Percentiles rank a stretch among this genome's conserved stretches.
Conservation (phyloP, 78 protist genomes). For the Chrysochromulina parva region DNA sequence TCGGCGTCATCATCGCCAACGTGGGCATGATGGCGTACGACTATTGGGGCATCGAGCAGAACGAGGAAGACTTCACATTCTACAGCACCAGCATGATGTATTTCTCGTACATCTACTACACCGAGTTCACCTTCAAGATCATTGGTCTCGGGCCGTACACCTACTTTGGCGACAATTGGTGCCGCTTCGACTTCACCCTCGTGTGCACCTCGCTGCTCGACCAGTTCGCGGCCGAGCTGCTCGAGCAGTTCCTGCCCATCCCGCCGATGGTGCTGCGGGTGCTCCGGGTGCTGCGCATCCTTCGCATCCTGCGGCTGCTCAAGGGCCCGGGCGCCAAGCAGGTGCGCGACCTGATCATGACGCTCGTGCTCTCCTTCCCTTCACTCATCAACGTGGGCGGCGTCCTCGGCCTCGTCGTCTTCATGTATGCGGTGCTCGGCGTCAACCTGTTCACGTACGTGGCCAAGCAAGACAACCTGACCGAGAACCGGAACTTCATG, state of each 20-base stretch:
- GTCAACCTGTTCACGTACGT: not conserved
- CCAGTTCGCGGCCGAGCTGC: not conserved
- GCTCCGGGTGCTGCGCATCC: constrained; percentile 18
- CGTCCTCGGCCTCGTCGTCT: constrained; percentile 27
- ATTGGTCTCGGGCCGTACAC: not conserved
- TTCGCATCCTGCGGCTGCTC: not conserved
- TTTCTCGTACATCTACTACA: not conserved
- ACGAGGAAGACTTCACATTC: too few species aligned
- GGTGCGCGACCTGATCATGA: constrained; percentile 10
- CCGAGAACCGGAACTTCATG: not conserved
- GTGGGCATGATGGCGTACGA: not conserved
- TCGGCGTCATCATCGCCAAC: constrained; percentile 16
- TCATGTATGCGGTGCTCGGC: constrained; percentile 32
- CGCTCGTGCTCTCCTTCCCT: constrained; percentile 18
- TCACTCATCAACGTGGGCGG: constrained; percentile 27
- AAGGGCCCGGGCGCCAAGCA: not conserved
- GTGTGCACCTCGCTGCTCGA: not conserved
- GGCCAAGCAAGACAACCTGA: not conserved
- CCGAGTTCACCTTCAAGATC: constrained; percentile 39
- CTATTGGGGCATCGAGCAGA: too few species aligned
- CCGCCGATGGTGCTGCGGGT: constrained; percentile 14
- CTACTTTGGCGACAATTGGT: not conserved
- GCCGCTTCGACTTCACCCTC: constrained; percentile 10
- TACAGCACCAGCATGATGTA: too few species aligned
- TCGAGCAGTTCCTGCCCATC: not conserved